Evolutionary conservation across 495 filamentous ascomycete species (phyloP), one percentile per base, ranked within the genome.

Genomic region (Pyrenopolyporus hunteri): DNA sequence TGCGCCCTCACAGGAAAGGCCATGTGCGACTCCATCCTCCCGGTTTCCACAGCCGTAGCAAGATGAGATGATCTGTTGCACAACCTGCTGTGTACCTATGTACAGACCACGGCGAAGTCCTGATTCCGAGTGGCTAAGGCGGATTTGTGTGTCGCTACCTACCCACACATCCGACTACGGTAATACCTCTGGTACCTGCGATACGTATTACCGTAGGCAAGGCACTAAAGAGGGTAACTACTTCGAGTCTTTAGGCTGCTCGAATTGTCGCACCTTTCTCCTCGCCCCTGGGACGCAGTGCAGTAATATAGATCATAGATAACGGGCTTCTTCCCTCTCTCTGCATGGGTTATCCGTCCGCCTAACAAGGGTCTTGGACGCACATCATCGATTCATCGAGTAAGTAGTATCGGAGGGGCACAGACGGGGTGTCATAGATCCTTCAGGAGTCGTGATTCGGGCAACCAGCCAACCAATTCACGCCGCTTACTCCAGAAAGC

Each of bases 381-480:
- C 57, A 66, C 57, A 66, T 66, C 63, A 66, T 66, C 62, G 50
- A 64, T 65, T 55, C 3, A 56, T 60, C 25, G 17, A 57, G 63
- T n/a, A 57, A 61, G 57, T 61, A 22, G 63, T 60, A 60, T 51
- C 53, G 37, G 44, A 23, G 45, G n/a, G 37, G 52, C 63, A 66
- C 63, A 59, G 57, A 60, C 40, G 62, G 62, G 61, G 55, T 61
- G 63, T 48, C 37, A 52, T 33, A 57, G 63, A 66, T 66, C 63
- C 63, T 66, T 57, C 57, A 66, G 63, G 63, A 66, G 63, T 42
- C 25, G 47, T 37, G 20, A 57, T 44, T 44, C 52, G 17, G 29
- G 16, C 10, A 13, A 37, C 40, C 48, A 36, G 48, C 55, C 42
- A 64, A 57, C 49, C 54, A 54, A 33, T 29, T 19, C 20, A 35